Conservation (phyloP, 2,329 filamentous ascomycete genomes). For the Xylariomycetidae sp. region DNA sequence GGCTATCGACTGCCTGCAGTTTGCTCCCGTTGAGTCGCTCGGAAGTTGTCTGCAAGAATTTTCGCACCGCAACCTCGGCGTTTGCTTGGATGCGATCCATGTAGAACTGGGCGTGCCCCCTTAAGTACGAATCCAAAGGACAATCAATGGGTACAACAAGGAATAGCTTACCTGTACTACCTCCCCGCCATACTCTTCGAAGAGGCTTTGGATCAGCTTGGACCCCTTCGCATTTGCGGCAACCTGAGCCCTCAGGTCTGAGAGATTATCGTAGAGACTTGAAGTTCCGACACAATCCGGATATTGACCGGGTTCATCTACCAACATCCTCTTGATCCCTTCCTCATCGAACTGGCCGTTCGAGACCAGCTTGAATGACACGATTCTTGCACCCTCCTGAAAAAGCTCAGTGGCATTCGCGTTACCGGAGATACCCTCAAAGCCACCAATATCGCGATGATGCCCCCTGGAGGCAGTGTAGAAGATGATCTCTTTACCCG, state of each 20-base stretch:
- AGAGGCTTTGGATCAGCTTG: conserved; percentile 64
- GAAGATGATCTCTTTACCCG: conserved; percentile 9
- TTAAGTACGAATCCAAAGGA: too few species aligned
- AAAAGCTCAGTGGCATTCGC: conserved; percentile 20
- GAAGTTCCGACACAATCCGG: conserved; percentile 74
- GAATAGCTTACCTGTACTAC: conserved; percentile 53
- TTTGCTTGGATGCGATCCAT: conserved; percentile 38
- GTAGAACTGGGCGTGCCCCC: conserved; percentile 30
- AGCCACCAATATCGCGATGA: conserved; percentile 9
- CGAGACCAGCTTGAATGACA: conserved; percentile 67
- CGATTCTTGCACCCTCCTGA: conserved; percentile 54
- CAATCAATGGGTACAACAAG: too few species aligned
- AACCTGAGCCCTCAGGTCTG: conserved; percentile 81
- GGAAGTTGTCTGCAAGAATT: conserved; percentile 13
- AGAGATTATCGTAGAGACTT: conserved; percentile 77
- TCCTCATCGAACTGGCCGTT: conserved; percentile 76
- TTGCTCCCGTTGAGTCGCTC: not conserved
- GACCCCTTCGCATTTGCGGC: conserved; percentile 86
- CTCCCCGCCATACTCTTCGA: conserved; percentile 67
- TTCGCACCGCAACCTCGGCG: conserved; percentile 32
- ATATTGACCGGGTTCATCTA: conserved; percentile 64
- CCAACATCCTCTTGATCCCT: conserved; percentile 66
- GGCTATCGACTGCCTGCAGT: conserved; percentile 64
- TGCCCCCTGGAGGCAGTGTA: conserved; percentile 12
- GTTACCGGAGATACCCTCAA: not conserved